Percentiles rank a stretch among this genome's conserved stretches.
phyloP scores from a whole-genome alignment of 2,329 filamentous ascomycete genomes.

The Emmonsiellopsis sp. region DNA sequence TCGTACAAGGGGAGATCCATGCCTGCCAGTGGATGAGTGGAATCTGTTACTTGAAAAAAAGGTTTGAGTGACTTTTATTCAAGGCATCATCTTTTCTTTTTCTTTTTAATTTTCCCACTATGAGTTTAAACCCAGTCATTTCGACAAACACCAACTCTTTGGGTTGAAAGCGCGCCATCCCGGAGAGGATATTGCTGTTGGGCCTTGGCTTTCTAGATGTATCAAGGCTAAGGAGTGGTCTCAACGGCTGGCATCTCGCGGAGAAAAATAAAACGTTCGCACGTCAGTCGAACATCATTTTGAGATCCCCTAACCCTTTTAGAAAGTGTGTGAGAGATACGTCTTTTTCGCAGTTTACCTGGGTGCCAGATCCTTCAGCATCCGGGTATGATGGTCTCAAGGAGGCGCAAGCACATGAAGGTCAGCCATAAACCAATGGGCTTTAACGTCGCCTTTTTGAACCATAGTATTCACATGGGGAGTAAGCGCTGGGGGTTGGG shows the following conservation, averaged over 20 bases:
- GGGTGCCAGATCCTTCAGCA: too few species aligned
- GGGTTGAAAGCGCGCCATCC: background rate
- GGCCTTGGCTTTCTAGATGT: too few species aligned
- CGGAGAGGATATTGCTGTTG: background rate
- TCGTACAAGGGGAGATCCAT: slow-evolving; percentile 1
- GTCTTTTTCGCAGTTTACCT: too few species aligned
- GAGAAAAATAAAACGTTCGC: too few species aligned
- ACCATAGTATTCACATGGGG: background rate
- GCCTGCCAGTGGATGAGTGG: background rate
- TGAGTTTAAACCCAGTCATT: background rate
- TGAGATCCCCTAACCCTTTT: too few species aligned
- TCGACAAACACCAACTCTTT: background rate
- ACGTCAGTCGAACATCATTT: too few species aligned
- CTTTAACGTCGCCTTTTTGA: background rate
- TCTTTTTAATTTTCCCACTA: background rate
- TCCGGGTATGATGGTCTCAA: too few species aligned
- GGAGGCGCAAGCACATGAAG: too few species aligned
- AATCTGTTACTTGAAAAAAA: background rate
- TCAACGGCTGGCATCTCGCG: too few species aligned
- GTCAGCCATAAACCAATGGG: too few species aligned
- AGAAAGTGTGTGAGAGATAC: too few species aligned
- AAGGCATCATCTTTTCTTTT: background rate
- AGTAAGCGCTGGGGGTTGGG: background rate
- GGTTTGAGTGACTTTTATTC: background rate
- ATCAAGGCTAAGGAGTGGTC: too few species aligned